Percentiles rank a stretch among this genome's conserved stretches.
Evolutionary conservation across 371 early-diverging fungal genomes (phyloP).

Genomic region (Apophysomyces elegans): DNA sequence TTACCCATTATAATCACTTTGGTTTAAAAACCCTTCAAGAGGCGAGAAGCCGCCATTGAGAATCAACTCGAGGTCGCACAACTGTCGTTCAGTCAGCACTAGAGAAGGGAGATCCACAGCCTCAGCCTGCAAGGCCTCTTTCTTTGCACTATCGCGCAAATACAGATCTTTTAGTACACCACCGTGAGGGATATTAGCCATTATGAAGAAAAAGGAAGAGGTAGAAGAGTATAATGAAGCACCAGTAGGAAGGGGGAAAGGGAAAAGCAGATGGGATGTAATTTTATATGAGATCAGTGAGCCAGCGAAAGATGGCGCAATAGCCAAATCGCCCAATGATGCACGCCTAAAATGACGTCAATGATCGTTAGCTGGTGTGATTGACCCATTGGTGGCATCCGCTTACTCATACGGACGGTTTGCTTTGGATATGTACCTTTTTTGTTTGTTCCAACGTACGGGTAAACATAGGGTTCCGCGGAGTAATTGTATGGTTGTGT

Average conservation of each 20-base stretch:
- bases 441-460: background rate
- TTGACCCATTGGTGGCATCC: background rate
- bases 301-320: constrained; percentile 5
- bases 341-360: background rate
- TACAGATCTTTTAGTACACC: constrained; percentile 82
- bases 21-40: constrained; percentile 78
- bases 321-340: background rate
- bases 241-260: background rate
- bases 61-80: constrained; percentile 86
- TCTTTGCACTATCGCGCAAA: constrained; percentile 64
- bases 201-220: constrained; percentile 13
- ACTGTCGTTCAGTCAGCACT: constrained; percentile 76
- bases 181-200: constrained; percentile 81
- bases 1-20: constrained; percentile 71
- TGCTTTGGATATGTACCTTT: background rate
- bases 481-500: no score
- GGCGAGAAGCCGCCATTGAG: constrained; percentile 90
- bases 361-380: background rate
- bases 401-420: background rate
- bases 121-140: constrained; percentile 57
- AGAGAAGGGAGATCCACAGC: constrained; percentile 59
- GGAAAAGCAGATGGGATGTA: no score
- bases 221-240: background rate
- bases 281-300: background rate
- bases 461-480: background rate